These are phyloP conservation scores for Mycena sanguinolenta DNA, from an alignment of 768 basidiomycete genomes.

Conservation along the genomic window DNA sequence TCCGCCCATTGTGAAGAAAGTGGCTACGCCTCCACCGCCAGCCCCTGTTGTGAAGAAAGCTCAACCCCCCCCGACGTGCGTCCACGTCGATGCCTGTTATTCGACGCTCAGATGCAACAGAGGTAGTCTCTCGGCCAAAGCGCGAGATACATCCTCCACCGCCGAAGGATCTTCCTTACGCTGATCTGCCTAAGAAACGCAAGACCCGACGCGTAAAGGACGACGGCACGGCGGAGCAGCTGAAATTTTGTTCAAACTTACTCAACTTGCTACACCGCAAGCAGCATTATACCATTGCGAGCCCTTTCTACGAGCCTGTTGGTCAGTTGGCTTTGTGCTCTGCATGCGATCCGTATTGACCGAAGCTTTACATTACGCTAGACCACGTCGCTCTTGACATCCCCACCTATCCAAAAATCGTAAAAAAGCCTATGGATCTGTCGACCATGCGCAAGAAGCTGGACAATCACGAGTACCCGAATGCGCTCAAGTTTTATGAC, in stretches of 20 bases:
- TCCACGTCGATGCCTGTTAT: conserved; percentile 89
- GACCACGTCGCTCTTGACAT: conserved; percentile 85
- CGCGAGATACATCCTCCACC: conserved; percentile 98
- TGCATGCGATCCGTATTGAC: conserved; percentile 12
- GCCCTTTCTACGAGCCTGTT: conserved; percentile 94
- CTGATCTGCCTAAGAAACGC: conserved; percentile 79
- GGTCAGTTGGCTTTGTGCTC: conserved; percentile 64
- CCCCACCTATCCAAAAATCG: conserved; percentile 86
- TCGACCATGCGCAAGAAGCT: conserved; percentile 90
- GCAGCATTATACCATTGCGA: conserved; percentile 78
- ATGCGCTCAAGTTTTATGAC: conserved; percentile 84
- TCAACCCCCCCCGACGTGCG: conserved; percentile 70
- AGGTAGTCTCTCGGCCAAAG: conserved; percentile 84
- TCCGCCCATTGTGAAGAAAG: conserved; percentile 58
- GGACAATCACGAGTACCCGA: conserved; percentile 80
- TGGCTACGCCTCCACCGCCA: conserved; percentile 60
- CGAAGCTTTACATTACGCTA: conserved; percentile 45
- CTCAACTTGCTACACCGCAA: conserved; percentile 84
- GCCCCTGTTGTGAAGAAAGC: conserved; percentile 60
- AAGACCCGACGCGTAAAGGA: conserved; percentile 73
- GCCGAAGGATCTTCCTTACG: conserved; percentile 90
- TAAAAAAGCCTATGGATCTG: conserved; percentile 97
- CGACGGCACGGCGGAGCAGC: conserved; percentile 83
- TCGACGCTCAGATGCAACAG: conserved; percentile 78
- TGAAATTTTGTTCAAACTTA: conserved; percentile 85